These are phyloP conservation scores for Cladophialophora exuberans DNA, from an alignment of 2,329 filamentous ascomycete species.

Conservation along the genomic window DNA sequence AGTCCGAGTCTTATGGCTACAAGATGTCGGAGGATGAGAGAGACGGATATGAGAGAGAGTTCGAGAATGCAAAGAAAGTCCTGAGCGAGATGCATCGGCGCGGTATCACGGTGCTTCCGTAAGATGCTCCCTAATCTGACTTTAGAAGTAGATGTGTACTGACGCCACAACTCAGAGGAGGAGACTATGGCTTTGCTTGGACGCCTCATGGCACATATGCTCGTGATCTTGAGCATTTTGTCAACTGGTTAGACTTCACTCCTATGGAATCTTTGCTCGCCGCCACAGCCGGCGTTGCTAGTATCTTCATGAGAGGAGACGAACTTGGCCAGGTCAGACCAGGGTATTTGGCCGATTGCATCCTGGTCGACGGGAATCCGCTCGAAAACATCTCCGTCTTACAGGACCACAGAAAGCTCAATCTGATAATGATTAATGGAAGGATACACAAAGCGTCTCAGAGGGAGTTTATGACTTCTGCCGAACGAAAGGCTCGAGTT, in stretches of 20 bases:
- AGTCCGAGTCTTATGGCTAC: conserved; percentile 48
- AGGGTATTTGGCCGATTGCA: conserved; percentile 50
- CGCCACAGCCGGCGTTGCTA: conserved; percentile 46
- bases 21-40: conserved; percentile 47
- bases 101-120: conserved; percentile 51
- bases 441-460: conserved; percentile 46
- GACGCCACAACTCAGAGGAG: conserved; percentile 1
- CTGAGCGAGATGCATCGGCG: conserved; percentile 51
- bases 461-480: conserved; percentile 24
- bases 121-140: conserved; percentile 33
- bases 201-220: conserved; percentile 54
- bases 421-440: conserved; percentile 54
- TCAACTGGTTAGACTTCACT: conserved; percentile 50
- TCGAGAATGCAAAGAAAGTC: conserved; percentile 43
- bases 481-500: background rate
- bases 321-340: conserved; percentile 47
- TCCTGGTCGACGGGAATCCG: conserved; percentile 52
- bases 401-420: conserved; percentile 48
- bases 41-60: conserved; percentile 49
- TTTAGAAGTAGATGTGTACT: too few relatives aligned
- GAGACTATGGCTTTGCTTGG: conserved; percentile 54
- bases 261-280: conserved; percentile 50
- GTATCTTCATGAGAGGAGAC: conserved; percentile 45
- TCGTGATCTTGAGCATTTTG: conserved; percentile 51
- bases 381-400: conserved; percentile 46